Evolutionary conservation across 2,329 filamentous ascomycete genomes (phyloP).

Genomic region (Talaromyces sp.): DNA sequence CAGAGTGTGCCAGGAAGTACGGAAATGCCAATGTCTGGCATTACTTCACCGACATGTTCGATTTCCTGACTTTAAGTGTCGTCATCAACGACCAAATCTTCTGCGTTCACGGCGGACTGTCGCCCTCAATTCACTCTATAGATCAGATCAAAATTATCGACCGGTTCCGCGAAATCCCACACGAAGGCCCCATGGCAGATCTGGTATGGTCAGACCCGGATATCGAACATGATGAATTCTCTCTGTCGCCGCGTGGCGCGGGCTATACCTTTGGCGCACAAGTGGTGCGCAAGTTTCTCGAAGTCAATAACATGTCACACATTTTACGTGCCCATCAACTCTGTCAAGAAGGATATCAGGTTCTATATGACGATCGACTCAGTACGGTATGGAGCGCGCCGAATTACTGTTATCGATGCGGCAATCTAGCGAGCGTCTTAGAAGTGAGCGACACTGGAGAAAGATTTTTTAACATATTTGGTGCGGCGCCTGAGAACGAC

Average conservation of each 20-base stretch:
- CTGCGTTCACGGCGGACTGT: conserved; percentile 91
- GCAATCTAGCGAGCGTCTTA: conserved; percentile 93
- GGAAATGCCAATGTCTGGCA: conserved; percentile 99
- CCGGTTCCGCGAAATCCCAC: conserved; percentile 95
- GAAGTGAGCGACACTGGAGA: conserved; percentile 93
- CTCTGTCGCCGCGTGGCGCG: conserved; percentile 83
- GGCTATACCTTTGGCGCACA: conserved; percentile 97
- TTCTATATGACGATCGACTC: conserved; percentile 88
- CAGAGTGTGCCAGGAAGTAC: conserved; percentile 95
- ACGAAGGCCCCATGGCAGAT: conserved; percentile 99
- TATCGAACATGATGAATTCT: conserved; percentile 96
- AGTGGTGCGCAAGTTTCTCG: conserved; percentile 96
- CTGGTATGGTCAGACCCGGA: conserved; percentile 98
- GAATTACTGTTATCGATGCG: conserved; percentile 92
- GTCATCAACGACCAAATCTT: conserved; percentile 99
- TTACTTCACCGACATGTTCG: conserved; percentile 99
- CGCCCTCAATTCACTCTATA: conserved; percentile 91
- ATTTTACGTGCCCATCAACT: conserved; percentile 97
- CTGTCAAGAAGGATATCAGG: conserved; percentile 96
- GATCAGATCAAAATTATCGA: conserved; percentile 99
- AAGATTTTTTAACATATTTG: conserved; percentile 96
- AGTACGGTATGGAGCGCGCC: conserved; percentile 98
- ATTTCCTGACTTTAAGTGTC: conserved; percentile 92
- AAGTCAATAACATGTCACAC: conserved; percentile 96
- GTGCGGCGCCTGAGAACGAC: conserved; percentile 90